phyloP scores from a whole-genome alignment of 2,329 filamentous ascomycete species.

The Paecilomyces variotii region DNA sequence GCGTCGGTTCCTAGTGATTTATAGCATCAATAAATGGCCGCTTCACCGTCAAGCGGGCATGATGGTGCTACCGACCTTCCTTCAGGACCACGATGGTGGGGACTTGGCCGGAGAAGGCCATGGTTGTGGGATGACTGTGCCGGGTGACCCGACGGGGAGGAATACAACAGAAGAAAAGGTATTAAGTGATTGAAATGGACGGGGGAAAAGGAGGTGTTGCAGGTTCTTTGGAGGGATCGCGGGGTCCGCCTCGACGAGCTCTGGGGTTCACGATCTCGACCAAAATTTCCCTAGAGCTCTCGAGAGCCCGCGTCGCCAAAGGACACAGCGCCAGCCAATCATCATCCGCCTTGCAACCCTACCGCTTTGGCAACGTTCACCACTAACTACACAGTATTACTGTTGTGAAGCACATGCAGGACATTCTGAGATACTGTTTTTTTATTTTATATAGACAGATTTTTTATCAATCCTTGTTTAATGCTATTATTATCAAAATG shows the following conservation, averaged over 20 bases:
- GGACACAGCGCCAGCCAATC: constrained; percentile 28
- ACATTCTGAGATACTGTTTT: neutral
- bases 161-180: constrained; percentile 7
- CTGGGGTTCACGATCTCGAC: constrained; percentile 26
- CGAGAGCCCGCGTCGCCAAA: constrained; percentile 19
- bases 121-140: constrained; percentile 35
- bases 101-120: constrained; percentile 97
- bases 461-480: neutral
- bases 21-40: constrained; percentile 16
- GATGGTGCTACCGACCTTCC: constrained; percentile 62
- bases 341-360: constrained; percentile 13
- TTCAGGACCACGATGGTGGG: constrained; percentile 97
- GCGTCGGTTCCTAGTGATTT: constrained; percentile 72
- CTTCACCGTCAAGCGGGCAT: constrained; percentile 4
- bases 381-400: neutral
- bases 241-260: constrained; percentile 13
- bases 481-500: neutral
- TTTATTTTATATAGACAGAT: neutral
- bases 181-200: constrained; percentile 2
- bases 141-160: constrained; percentile 1
- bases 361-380: constrained; percentile 3
- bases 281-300: constrained; percentile 37
- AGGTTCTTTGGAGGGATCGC: constrained; percentile 15
- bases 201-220: constrained; percentile 13
- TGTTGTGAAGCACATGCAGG: neutral